Evolutionary conservation across 2,329 filamentous ascomycete species (phyloP).

Genomic region (Aureobasidium zeae): DNA sequence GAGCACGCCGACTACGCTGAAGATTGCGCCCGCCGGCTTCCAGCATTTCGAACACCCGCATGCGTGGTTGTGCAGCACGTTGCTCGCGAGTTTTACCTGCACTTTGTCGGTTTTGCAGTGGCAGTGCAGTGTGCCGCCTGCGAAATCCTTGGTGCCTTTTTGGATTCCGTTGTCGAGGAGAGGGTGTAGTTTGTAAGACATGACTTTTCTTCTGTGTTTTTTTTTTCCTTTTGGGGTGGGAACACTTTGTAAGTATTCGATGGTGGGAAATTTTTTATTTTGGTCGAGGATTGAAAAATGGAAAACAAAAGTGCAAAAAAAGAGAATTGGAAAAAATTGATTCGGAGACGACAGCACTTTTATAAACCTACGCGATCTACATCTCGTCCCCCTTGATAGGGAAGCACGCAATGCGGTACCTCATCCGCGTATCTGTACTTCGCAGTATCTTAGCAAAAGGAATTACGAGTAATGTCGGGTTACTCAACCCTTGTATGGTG

Average conservation of each 20-base stretch:
- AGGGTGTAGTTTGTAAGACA: conserved; percentile 47
- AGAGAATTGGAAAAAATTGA: too few species aligned
- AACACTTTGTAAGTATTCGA: background rate
- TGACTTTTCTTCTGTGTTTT: conserved; percentile 10
- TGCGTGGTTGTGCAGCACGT: conserved; percentile 60
- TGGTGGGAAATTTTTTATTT: background rate
- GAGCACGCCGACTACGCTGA: conserved; percentile 55
- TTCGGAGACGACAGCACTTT: too few species aligned
- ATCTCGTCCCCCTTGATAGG: too few species aligned
- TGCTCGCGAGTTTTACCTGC: conserved; percentile 47
- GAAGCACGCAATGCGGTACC: too few species aligned
- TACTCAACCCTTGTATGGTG: too few species aligned
- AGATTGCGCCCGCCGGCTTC: conserved; percentile 56
- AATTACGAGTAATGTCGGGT: too few species aligned
- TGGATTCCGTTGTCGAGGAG: conserved; percentile 52
- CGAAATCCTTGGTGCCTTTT: conserved; percentile 46
- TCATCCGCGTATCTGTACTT: too few species aligned
- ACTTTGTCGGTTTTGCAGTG: conserved; percentile 49
- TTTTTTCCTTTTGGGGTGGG: background rate
- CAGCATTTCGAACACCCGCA: conserved; percentile 66
- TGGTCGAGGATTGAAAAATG: too few species aligned
- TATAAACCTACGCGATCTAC: too few species aligned
- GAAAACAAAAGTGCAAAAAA: too few species aligned
- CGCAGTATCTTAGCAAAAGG: too few species aligned
- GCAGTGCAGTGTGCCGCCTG: conserved; percentile 54